Evolutionary conservation across 371 early-diverging fungal species (phyloP).

Genomic region (Apophysomyces sp.): DNA sequence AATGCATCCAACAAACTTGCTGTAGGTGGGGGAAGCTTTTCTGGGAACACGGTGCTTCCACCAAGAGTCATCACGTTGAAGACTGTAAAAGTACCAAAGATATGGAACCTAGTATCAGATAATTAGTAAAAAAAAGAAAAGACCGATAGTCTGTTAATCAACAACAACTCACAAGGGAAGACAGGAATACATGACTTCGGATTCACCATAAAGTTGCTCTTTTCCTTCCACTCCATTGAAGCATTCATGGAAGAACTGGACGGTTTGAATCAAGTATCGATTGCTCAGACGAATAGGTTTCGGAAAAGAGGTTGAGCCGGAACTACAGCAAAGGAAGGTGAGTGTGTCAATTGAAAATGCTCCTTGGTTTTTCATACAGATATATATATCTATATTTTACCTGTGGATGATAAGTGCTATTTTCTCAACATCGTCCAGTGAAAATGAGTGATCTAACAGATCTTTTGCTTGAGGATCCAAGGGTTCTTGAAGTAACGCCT

Average conservation of each 20-base stretch:
- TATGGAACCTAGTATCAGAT: slow-evolving; percentile 5
- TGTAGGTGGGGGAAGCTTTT: slow-evolving; percentile 2
- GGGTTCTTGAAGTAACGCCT: slow-evolving; percentile 1
- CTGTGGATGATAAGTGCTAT: slow-evolving; percentile 19
- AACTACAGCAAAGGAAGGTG: slow-evolving; percentile 7
- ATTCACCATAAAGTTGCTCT: not conserved
- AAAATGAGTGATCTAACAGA: not conserved
- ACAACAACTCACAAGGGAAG: not conserved
- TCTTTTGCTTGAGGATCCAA: not conserved
- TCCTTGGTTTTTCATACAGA: too few species aligned
- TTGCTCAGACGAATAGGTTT: slow-evolving; percentile 32
- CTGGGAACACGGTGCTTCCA: slow-evolving; percentile 6
- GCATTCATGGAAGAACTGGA: not conserved
- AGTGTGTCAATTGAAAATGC: too few species aligned
- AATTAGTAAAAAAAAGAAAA: not conserved
- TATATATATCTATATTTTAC: not conserved
- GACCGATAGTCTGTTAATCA: not conserved
- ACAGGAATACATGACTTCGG: not conserved
- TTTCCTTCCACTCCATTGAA: not conserved
- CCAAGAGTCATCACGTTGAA: not conserved
- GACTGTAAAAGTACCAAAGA: slow-evolving; percentile 6
- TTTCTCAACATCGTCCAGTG: slow-evolving; percentile 7
- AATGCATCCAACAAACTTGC: not conserved
- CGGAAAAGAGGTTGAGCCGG: slow-evolving; percentile 26
- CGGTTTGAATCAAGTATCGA: slow-evolving; percentile 8